Base-by-base conservation (phyloP, 129 eudicot genomes). In the Pittosporum tobira region DNA sequence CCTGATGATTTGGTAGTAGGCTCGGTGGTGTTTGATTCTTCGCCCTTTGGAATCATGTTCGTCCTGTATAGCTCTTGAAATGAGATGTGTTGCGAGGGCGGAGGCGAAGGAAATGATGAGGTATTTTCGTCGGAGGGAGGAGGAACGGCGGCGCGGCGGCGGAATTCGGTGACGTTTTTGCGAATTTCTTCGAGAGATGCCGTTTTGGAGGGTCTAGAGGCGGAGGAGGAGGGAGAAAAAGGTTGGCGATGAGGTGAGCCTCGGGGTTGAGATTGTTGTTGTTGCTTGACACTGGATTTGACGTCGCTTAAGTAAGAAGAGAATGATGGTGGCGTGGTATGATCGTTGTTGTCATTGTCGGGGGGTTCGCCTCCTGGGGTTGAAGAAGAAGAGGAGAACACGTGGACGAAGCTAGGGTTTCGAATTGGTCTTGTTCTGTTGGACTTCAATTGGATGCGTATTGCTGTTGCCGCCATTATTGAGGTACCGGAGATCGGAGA, bases 401-500 rank as follows among this genome's bases (percentile, higher is more conserved):
- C 62, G 12, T 36, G 57, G 42, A 70, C 4, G 46, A 72, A 51
- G 10, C 31, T 46, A 22, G 71, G 57, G 57, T 44, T 43, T 19
- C 44, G 69, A 14, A 51, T 11, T 29, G 68, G 48, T 48, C 30
- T 52, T 12, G 15, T 48, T 48, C 29, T 37, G 19, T 42, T 60
- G 14, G 72, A 67, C 34, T 76, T 74, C 25, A 63, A 58, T n/a
- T 64, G 81, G 57, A 76, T 71, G 45, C 73, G 59, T 16, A 69
- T 62, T 57, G 84, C 58, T 36, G 83, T 74, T 16, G 76, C 61
- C 77, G 77, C 71, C 88, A 81, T 81, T 42, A 50, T 45, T 26
- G 67, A 52, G 27, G n/a, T n/a, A n/a, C n/a, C n/a, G n/a, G n/a
- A n/a, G n/a, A n/a, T n/a, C n/a, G n/a, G n/a, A n/a, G n/a, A n/a